phyloP scores from a whole-genome alignment of 257 asterid species.

The Catharanthus roseus region DNA sequence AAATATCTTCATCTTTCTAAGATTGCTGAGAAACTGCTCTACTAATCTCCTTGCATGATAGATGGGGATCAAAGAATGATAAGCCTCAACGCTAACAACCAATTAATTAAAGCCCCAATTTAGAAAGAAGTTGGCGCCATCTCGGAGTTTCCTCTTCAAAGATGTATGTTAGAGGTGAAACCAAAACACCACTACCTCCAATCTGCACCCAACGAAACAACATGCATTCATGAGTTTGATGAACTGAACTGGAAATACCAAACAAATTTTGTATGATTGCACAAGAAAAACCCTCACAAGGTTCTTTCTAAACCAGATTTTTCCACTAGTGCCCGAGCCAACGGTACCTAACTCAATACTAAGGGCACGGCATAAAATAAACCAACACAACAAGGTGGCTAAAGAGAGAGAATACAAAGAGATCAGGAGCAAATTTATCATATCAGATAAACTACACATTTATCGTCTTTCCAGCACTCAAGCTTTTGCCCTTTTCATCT shows the following conservation, averaged over 20 bases:
- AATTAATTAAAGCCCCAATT: conserved; percentile 54
- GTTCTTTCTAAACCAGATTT: neutral
- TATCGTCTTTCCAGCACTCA: neutral
- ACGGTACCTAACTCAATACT: too few relatives aligned
- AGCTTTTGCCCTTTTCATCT: too few relatives aligned
- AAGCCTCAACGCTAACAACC: neutral
- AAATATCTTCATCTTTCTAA: neutral
- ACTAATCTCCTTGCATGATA: neutral
- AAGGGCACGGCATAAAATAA: neutral
- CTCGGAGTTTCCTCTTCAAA: conserved; percentile 96
- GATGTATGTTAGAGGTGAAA: conserved; percentile 89
- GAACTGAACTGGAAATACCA: neutral
- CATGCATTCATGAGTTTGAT: neutral
- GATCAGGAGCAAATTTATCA: conserved; percentile 3
- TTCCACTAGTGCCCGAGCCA: neutral
- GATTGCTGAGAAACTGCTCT: neutral
- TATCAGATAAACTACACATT: neutral
- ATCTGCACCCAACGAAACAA: conserved; percentile 49
- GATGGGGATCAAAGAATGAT: neutral
- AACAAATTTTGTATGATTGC: neutral
- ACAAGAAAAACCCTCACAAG: neutral
- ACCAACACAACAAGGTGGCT: neutral
- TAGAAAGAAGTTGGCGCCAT: conserved; percentile 79
- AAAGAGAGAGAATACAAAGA: too few relatives aligned
- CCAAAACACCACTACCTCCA: conserved; percentile 96